Evolutionary conservation across 306 rosid species (phyloP), one percentile per base, ranked within the genome.

Genomic region (Corylus americana): DNA sequence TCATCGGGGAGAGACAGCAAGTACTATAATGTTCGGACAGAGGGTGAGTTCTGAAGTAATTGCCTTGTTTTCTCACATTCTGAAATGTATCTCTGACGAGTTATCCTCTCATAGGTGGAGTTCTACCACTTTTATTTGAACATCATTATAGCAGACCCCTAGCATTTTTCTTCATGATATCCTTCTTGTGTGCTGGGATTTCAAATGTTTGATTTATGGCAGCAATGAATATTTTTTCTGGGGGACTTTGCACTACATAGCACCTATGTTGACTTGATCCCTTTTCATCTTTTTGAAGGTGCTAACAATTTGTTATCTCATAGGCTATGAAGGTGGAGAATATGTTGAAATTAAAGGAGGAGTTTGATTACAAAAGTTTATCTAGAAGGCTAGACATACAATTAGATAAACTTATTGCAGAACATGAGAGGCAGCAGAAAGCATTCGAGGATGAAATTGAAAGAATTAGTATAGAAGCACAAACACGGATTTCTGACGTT

Each of bases 311-410:
- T 78, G 58, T 80, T 75, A 64, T 59, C 62, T 80, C 83, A 69
- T 79, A 96, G 99, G 98, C 99, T 82, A 96, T 96, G 99, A 93
- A 96, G 91, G 97, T 96, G 86, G 99, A 96, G 83, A 93, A 96
- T 85, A 93, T 96, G 99, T 77, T 96, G 82, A 96, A 93, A 82
- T 74, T 96, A 71, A 96, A 92, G 91, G 99, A 96, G 83, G 99
- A 96, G 79, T 93, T 96, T 47, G 99, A 96, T 83, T 96, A 96
- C 85, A 96, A 96, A 90, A 90, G 99, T 85, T 87, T 96, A 83
- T 86, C 98, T 25, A 88, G 99, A 87, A 90, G 91, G 83, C 86
- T 93, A 76, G 97, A 93, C 83, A 86, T 91, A 82, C 97, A 96
- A 79, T 78, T 96, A 81, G 98, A 96, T 85, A 96, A 90, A 81